Evolutionary conservation across 352 stramenopile genomes (phyloP).

Genomic region (Pythium guiyangense): DNA sequence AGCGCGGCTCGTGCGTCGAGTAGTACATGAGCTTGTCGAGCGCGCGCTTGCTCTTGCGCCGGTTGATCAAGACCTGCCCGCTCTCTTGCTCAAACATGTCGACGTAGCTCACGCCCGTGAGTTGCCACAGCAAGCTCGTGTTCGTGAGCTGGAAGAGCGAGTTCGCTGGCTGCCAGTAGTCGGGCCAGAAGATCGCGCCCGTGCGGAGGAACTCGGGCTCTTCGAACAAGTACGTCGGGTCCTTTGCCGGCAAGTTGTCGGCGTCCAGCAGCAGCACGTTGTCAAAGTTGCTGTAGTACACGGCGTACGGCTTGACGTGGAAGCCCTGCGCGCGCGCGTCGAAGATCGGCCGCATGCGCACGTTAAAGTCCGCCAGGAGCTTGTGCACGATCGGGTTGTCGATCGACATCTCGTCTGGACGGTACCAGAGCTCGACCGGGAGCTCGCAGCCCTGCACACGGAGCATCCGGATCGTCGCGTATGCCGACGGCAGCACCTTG

Average conservation of each 20-base stretch:
- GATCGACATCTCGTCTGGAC: constrained; percentile 81
- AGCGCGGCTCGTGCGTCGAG: constrained; percentile 57
- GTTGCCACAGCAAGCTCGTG: constrained; percentile 71
- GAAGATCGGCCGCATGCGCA: constrained; percentile 77
- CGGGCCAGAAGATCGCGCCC: constrained; percentile 83
- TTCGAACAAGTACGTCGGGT: constrained; percentile 85
- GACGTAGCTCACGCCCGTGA: constrained; percentile 62
- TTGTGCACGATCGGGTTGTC: constrained; percentile 76
- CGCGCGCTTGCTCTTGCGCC: constrained; percentile 61
- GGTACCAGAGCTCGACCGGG: constrained; percentile 83
- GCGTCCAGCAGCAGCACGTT: constrained; percentile 78
- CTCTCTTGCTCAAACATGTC: constrained; percentile 87
- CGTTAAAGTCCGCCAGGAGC: constrained; percentile 62
- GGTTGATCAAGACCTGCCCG: constrained; percentile 81
- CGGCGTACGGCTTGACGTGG: constrained; percentile 79
- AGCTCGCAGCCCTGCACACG: constrained; percentile 69
- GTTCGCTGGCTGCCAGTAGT: constrained; percentile 81
- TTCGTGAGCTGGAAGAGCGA: constrained; percentile 79
- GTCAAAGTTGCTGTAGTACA: constrained; percentile 87
- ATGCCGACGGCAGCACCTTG: constrained; percentile 68
- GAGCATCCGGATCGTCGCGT: constrained; percentile 75
- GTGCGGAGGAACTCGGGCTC: constrained; percentile 67
- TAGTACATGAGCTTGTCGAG: constrained; percentile 88
- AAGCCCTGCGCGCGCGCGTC: constrained; percentile 71
- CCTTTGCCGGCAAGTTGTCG: constrained; percentile 75